Evolutionary conservation across 2,329 filamentous ascomycete genomes (phyloP).

Genomic region (Aspergillus pseudonomiae): DNA sequence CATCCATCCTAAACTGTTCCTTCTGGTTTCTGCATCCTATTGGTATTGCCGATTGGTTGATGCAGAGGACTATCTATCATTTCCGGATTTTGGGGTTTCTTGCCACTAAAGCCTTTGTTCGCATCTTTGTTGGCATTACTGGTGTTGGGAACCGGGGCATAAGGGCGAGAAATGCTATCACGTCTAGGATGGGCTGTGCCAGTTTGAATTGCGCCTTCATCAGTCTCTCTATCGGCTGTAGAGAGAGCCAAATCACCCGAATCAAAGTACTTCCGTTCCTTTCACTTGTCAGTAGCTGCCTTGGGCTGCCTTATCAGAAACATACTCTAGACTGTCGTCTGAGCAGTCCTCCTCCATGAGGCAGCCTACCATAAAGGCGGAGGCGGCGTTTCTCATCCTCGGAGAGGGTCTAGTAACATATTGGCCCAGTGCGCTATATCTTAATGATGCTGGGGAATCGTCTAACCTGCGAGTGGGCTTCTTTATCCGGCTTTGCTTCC

Average conservation of each 20-base stretch:
- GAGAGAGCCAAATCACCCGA: conserved; percentile 35
- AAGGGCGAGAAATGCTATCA: conserved; percentile 32
- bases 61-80: too few species aligned
- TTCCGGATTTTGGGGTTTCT: too few species aligned
- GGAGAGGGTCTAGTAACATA: conserved; percentile 14
- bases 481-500: conserved; percentile 3
- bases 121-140: too few species aligned
- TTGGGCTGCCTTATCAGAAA: conserved; percentile 7
- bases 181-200: conserved; percentile 30
- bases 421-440: not conserved
- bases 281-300: conserved; percentile 11
- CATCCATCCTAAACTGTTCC: too few species aligned
- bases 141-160: conserved; percentile 17
- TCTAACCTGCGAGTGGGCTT: not conserved
- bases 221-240: conserved; percentile 23
- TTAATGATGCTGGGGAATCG: not conserved
- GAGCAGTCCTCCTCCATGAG: conserved; percentile 16
- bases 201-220: conserved; percentile 27
- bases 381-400: conserved; percentile 17
- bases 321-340: conserved; percentile 21
- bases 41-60: too few species aligned
- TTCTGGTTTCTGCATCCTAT: too few species aligned
- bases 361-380: conserved; percentile 23
- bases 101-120: too few species aligned
- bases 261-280: conserved; percentile 35